A percentile compares a stretch with the other conserved stretches of the same genome.
Conservation (phyloP, 768 basidiomycete species). For the Leucocoprinus leucothites region DNA sequence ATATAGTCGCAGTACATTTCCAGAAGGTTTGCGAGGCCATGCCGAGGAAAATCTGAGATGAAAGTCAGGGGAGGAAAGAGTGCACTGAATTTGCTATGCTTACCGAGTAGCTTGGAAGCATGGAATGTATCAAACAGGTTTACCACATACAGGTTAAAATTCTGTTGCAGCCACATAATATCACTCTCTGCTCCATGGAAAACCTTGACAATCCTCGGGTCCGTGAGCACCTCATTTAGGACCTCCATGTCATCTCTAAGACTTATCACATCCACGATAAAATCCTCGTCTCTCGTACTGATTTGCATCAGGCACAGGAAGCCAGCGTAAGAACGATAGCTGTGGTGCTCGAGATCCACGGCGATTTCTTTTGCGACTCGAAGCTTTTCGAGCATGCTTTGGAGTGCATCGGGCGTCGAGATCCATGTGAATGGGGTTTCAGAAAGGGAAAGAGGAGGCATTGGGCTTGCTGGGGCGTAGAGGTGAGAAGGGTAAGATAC, state of each 20-base stretch:
- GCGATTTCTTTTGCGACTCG: constrained; percentile 74
- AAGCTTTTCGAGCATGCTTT: constrained; percentile 66
- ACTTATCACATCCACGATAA: constrained; percentile 78
- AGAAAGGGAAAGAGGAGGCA: constrained; percentile 56
- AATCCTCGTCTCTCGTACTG: constrained; percentile 81
- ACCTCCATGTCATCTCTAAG: constrained; percentile 72
- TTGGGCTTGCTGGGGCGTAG: constrained; percentile 46
- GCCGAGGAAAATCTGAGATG: constrained; percentile 69
- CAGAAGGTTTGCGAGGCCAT: constrained; percentile 81
- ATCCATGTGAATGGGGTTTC: constrained; percentile 72
- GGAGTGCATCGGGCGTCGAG: constrained; percentile 50
- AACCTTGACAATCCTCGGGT: constrained; percentile 86
- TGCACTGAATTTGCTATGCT: neutral
- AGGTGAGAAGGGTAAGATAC: constrained; percentile 68
- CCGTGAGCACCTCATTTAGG: constrained; percentile 80
- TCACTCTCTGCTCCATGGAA: constrained; percentile 96
- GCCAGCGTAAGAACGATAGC: constrained; percentile 77
- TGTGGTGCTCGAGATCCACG: constrained; percentile 93
- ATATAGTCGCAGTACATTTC: constrained; percentile 87
- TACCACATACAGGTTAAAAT: constrained; percentile 92
- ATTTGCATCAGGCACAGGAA: constrained; percentile 95
- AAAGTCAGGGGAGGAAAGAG: neutral
- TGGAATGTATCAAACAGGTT: constrained; percentile 98
- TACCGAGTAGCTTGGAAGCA: constrained; percentile 83
- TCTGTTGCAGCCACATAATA: constrained; percentile 93